A percentile compares a stretch with the other conserved stretches of the same genome.
Evolutionary conservation across 495 filamentous ascomycete species (phyloP).

Genomic region (Tuber borchii): DNA sequence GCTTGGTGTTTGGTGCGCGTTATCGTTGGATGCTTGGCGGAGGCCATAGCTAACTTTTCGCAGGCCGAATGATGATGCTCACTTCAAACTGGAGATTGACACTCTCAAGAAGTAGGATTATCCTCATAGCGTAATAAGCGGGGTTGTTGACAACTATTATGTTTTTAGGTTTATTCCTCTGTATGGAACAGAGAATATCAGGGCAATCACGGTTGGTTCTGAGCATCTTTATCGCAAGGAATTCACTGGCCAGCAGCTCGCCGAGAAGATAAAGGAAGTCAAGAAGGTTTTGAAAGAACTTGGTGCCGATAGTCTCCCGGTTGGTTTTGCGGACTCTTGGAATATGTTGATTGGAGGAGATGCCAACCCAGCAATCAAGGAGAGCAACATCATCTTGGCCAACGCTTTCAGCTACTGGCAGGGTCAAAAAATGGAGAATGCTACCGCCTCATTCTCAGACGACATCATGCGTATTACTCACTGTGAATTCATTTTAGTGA

Average conservation of each 20-base stretch:
- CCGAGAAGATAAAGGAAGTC: conserved; percentile 58
- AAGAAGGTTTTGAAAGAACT: conserved; percentile 51
- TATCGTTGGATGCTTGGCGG: neutral
- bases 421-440: conserved; percentile 56
- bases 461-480: conserved; percentile 53
- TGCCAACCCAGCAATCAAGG: conserved; percentile 58
- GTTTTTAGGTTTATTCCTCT: conserved; percentile 42
- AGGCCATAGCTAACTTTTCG: conserved; percentile 14
- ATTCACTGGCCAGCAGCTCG: conserved; percentile 58
- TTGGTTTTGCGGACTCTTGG: conserved; percentile 77
- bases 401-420: conserved; percentile 90
- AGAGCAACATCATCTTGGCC: conserved; percentile 60
- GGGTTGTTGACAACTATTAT: neutral
- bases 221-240: conserved; percentile 70
- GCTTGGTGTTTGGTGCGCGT: conserved; percentile 64
- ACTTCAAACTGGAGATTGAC: conserved; percentile 57
- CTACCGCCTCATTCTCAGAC: conserved; percentile 63
- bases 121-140: neutral
- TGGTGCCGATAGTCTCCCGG: conserved; percentile 42
- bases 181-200: conserved; percentile 54
- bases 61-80: conserved; percentile 63
- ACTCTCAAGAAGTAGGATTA: conserved; percentile 50
- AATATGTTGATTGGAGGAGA: conserved; percentile 72
- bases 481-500: neutral
- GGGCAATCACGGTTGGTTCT: conserved; percentile 72